These are phyloP conservation scores for Ziziphus jujuba DNA, from an alignment of 306 rosid species.

Conservation along the genomic window DNA sequence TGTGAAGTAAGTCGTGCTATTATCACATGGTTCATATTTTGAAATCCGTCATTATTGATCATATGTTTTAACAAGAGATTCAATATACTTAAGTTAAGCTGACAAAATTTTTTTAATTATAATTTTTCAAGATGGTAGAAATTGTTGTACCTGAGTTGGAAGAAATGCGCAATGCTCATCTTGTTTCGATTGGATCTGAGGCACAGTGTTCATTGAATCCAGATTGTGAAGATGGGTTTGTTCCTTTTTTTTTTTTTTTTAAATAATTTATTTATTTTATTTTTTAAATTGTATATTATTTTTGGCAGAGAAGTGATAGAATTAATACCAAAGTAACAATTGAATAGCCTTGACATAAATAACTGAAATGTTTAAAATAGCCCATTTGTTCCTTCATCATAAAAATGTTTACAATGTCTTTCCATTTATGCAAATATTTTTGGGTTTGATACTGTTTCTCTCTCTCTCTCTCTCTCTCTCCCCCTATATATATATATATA, in stretches of 20 bases:
- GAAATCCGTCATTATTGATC: slow-evolving; percentile 4
- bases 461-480: not conserved
- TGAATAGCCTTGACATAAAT: not conserved
- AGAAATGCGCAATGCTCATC: slow-evolving; percentile 80
- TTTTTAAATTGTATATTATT: too few relatives aligned
- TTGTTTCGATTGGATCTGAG: slow-evolving; percentile 90
- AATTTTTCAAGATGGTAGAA: slow-evolving; percentile 52
- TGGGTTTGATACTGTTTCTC: not conserved
- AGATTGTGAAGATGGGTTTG: slow-evolving; percentile 77
- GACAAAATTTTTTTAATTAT: slow-evolving; percentile 17
- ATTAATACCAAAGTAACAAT: not conserved
- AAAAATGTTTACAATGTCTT: not conserved
- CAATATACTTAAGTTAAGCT: slow-evolving; percentile 23
- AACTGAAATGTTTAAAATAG: not conserved
- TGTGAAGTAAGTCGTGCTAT: slow-evolving; percentile 61
- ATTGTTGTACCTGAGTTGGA: slow-evolving; percentile 81
- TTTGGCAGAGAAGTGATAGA: not conserved
- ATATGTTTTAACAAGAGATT: not conserved
- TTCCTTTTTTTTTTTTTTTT: slow-evolving; percentile 6
- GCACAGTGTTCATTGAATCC: slow-evolving; percentile 55
- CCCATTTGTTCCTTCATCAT: not conserved
- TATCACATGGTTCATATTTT: slow-evolving; percentile 11
- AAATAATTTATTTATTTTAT: too few relatives aligned
- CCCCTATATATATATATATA: not conserved
- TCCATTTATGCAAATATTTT: not conserved